Evolutionary conservation across 495 filamentous ascomycete species (phyloP), one percentile per base, ranked within the genome.

Genomic region (Glarea lozoyensis): DNA sequence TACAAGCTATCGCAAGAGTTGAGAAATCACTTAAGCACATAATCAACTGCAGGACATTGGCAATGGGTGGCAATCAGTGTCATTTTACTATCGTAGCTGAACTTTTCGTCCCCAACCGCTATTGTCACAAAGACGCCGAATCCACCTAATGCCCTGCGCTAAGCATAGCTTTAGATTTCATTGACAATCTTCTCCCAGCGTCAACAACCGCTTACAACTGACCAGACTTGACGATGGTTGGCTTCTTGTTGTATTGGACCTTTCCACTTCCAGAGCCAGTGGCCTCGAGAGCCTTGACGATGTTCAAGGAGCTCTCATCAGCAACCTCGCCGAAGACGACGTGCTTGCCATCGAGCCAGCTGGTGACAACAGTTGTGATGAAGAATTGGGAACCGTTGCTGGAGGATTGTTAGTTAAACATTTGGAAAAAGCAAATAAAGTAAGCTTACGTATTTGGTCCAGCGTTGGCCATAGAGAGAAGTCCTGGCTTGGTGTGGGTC

Each of bases 381-480:
- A 86, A 85, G 72, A 86, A 87, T 61, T 87, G 81, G 13, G 78
- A 82, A 57, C 81, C 80, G 69, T 84, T 85, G 61, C 79, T 83
- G 54, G 52, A 52, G 61, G 54, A 48, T n/a, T 11, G 30, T 10
- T 17, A 34, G 35, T 51, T 41, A 61, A 63, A 19, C 33, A 24
- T 24, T 16, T 46, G 19, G 38, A 1, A 33, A 37, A 11, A 7
- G 16, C 20, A 33, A 36, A 19, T 57, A 5, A 32, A 27, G 9
- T 10, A 22, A 29, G 34, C 78, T 69, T 72, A 82, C 77, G 81
- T 87, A 74, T 87, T 83, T 38, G 72, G 72, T 50, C 84, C 84
- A 45, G 83, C 81, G 60, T 89, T 89, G 56, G 84, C 84, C 84
- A 88, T 89, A 56, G 83, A 87, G 48, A 89, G 72, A 32, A 82